phyloP scores from a whole-genome alignment of 768 basidiomycete species.

The Suillus cothurnatus region DNA sequence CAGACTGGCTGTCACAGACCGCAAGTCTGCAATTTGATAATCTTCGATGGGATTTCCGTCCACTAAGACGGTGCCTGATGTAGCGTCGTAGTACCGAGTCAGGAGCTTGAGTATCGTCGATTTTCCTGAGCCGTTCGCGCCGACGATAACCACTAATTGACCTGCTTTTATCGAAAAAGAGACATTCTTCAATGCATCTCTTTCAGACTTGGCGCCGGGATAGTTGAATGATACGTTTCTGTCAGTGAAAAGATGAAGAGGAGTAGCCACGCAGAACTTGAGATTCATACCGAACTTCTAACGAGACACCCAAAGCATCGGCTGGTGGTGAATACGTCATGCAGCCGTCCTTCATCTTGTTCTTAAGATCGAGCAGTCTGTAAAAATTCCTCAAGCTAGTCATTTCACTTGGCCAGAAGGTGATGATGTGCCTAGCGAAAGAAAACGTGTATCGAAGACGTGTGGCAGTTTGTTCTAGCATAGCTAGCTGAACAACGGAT shows the following conservation, averaged over 20 bases:
- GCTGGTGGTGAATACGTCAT: slow-evolving; percentile 25
- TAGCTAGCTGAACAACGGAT: slow-evolving; percentile 33
- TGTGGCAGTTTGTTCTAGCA: slow-evolving; percentile 28
- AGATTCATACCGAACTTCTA: slow-evolving; percentile 22
- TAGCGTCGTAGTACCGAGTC: slow-evolving; percentile 34
- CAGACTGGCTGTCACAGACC: slow-evolving; percentile 42
- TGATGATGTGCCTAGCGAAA: neutral
- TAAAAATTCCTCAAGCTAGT: slow-evolving; percentile 28
- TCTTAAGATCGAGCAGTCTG: slow-evolving; percentile 19
- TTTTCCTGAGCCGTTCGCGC: slow-evolving; percentile 37
- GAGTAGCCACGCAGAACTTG: neutral
- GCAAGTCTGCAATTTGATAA: slow-evolving; percentile 36
- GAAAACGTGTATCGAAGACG: slow-evolving; percentile 27
- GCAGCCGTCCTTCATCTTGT: slow-evolving; percentile 29
- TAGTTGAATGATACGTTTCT: slow-evolving; percentile 59
- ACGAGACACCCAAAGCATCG: slow-evolving; percentile 13
- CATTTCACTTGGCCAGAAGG: slow-evolving; percentile 17
- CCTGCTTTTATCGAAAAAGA: slow-evolving; percentile 35
- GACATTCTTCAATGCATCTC: slow-evolving; percentile 25
- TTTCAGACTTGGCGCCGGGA: slow-evolving; percentile 38
- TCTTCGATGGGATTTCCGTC: slow-evolving; percentile 39
- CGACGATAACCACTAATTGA: slow-evolving; percentile 38
- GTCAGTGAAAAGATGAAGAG: neutral
- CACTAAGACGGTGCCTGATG: slow-evolving; percentile 39
- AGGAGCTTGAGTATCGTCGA: slow-evolving; percentile 44